phyloP scores from a whole-genome alignment of 2,329 filamentous ascomycete genomes.

The Ceratocystis cubensis region DNA sequence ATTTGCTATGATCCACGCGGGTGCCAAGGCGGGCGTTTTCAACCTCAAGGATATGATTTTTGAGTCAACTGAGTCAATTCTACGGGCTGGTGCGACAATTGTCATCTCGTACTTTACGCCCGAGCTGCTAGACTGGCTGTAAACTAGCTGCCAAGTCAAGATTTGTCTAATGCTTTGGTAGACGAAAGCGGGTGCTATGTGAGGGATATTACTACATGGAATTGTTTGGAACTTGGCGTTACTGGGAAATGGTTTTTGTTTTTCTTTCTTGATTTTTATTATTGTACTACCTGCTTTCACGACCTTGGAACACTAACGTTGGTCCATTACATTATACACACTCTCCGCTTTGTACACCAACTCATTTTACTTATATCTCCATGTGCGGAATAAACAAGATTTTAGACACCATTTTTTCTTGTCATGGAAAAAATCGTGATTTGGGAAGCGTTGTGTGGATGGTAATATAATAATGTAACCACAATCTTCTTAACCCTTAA shows the following conservation, averaged over 20 bases:
- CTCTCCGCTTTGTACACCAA: not conserved
- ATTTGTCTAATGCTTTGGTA: not conserved
- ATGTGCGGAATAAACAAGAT: not conserved
- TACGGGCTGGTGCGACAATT: conserved; percentile 85
- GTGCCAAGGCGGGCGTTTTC: conserved; percentile 89
- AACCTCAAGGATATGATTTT: conserved; percentile 90
- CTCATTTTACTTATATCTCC: not conserved
- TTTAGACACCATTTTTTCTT: not conserved
- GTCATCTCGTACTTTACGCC: conserved; percentile 91
- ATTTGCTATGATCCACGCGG: conserved; percentile 95
- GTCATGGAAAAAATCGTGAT: too few relatives aligned
- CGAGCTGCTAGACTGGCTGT: conserved; percentile 56
- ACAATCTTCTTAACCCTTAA: not conserved
- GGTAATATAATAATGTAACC: not conserved
- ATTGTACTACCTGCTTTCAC: not conserved
- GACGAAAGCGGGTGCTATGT: not conserved
- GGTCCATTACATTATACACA: not conserved
- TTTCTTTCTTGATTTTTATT: conserved; percentile 5
- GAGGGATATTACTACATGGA: not conserved
- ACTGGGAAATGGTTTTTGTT: not conserved
- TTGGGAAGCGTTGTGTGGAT: too few relatives aligned
- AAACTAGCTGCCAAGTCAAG: conserved; percentile 29
- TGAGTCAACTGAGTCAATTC: conserved; percentile 84
- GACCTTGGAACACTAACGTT: conserved; percentile 14
- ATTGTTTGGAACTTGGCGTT: conserved; percentile 5